A percentile compares a stretch with the other conserved stretches of the same genome.
Evolutionary conservation across 495 filamentous ascomycete species (phyloP).

Genomic region (Aspergillus bridgeri): DNA sequence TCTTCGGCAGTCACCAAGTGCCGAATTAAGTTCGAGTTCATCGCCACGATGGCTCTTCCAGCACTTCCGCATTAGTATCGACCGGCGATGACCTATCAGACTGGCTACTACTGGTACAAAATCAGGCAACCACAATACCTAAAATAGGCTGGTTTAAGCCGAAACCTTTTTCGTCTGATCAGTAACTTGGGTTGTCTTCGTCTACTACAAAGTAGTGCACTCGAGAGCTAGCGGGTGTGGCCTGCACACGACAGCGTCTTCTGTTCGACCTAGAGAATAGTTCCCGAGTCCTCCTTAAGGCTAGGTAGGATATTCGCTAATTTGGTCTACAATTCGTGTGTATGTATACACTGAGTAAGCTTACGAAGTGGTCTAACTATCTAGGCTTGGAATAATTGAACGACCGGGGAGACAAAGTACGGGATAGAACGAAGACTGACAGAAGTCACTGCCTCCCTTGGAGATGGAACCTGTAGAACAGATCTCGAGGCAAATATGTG

Average conservation of each 20-base stretch:
- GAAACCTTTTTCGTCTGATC: background rate
- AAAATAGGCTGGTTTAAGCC: background rate
- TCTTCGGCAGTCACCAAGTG: background rate
- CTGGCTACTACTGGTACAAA: background rate
- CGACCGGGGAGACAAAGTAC: background rate
- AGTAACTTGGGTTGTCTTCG: background rate
- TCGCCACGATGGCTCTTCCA: background rate
- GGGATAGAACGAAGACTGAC: too few relatives aligned
- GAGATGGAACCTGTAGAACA: background rate
- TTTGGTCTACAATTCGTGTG: background rate
- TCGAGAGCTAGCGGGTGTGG: background rate
- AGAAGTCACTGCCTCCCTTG: too few relatives aligned
- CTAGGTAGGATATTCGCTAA: background rate
- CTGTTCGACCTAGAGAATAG: background rate
- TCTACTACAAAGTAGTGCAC: background rate
- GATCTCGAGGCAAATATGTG: background rate
- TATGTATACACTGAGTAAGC: too few relatives aligned
- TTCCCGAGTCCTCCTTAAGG: background rate
- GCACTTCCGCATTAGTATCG: background rate
- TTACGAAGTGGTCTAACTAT: background rate
- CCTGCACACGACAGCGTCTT: background rate
- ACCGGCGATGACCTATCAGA: background rate
- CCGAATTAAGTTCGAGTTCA: background rate
- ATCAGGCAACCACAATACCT: background rate
- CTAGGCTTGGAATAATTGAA: background rate